Evolutionary conservation across 768 basidiomycete genomes (phyloP).

Genomic region (Tricholoma terreum): DNA sequence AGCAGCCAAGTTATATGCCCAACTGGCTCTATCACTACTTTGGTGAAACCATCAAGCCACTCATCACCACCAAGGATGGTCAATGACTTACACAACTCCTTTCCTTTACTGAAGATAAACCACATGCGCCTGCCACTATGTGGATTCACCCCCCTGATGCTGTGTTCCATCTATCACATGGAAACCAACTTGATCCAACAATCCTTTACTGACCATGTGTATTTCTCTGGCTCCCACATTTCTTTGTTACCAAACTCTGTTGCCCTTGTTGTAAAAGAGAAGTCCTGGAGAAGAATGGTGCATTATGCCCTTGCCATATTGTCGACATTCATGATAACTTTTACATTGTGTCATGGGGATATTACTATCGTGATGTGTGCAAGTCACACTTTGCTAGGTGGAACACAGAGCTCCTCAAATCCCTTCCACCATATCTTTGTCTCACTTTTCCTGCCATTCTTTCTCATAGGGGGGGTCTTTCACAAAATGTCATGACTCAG

Average conservation of each 20-base stretch:
- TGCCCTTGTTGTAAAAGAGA: background rate
- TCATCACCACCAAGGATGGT: too few species aligned
- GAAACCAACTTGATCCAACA: background rate
- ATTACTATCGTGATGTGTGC: background rate
- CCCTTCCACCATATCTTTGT: conserved; percentile 16
- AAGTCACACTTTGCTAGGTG: conserved; percentile 8
- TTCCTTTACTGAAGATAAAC: background rate
- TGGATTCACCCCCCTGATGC: too few species aligned
- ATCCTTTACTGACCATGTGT: background rate
- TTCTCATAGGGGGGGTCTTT: conserved; percentile 13
- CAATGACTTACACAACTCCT: background rate
- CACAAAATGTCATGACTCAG: conserved; percentile 11
- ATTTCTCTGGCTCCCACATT: background rate
- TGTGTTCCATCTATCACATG: background rate
- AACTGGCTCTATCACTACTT: background rate
- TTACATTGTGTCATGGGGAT: too few species aligned
- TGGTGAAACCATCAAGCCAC: too few species aligned
- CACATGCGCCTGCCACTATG: background rate
- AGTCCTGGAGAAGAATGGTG: background rate
- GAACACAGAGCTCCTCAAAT: conserved; percentile 7
- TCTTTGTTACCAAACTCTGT: too few species aligned
- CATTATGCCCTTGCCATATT: background rate
- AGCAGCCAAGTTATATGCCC: background rate
- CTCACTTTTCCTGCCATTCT: too few species aligned
- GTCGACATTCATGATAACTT: background rate